Evolutionary conservation across 2,329 filamentous ascomycete genomes (phyloP).

Genomic region (Nigrospora sphaerica): DNA sequence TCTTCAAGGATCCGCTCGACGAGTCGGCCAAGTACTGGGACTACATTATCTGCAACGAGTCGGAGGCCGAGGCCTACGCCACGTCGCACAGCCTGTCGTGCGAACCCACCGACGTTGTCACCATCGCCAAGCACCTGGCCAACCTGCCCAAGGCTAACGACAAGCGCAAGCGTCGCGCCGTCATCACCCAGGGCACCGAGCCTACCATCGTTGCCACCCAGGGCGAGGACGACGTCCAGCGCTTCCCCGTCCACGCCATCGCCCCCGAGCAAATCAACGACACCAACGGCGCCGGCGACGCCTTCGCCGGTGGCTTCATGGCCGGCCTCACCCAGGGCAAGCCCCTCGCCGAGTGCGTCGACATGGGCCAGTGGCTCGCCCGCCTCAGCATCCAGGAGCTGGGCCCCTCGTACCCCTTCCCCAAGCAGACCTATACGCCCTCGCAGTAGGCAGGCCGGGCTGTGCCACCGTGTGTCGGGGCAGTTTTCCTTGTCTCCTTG

Average conservation of each 20-base stretch:
- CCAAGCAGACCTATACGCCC: conserved; percentile 66
- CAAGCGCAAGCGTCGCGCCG: conserved; percentile 74
- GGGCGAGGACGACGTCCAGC: conserved; percentile 61
- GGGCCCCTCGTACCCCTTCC: conserved; percentile 85
- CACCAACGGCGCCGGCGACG: conserved; percentile 94
- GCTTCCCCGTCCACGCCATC: conserved; percentile 78
- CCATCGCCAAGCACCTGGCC: conserved; percentile 80
- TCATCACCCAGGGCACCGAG: conserved; percentile 91
- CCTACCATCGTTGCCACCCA: conserved; percentile 80
- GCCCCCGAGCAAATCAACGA: conserved; percentile 76
- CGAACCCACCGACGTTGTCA: conserved; percentile 67
- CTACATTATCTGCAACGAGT: conserved; percentile 95
- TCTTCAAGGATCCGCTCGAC: conserved; percentile 96
- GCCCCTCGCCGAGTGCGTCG: conserved; percentile 67
- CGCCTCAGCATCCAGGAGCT: conserved; percentile 90
- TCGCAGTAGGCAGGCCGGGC: conserved; percentile 17
- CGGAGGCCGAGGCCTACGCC: conserved; percentile 83
- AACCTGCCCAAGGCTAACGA: conserved; percentile 88
- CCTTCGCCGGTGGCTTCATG: conserved; percentile 89
- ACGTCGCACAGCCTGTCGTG: conserved; percentile 63
- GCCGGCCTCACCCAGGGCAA: conserved; percentile 85
- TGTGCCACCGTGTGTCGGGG: not conserved
- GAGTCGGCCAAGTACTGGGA: conserved; percentile 86
- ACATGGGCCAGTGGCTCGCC: conserved; percentile 96
- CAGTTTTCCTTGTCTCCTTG: not conserved